A percentile compares a stretch with the other conserved stretches of the same genome.
phyloP scores from a whole-genome alignment of 306 rosid genomes.

The Cucurbita maxima region DNA sequence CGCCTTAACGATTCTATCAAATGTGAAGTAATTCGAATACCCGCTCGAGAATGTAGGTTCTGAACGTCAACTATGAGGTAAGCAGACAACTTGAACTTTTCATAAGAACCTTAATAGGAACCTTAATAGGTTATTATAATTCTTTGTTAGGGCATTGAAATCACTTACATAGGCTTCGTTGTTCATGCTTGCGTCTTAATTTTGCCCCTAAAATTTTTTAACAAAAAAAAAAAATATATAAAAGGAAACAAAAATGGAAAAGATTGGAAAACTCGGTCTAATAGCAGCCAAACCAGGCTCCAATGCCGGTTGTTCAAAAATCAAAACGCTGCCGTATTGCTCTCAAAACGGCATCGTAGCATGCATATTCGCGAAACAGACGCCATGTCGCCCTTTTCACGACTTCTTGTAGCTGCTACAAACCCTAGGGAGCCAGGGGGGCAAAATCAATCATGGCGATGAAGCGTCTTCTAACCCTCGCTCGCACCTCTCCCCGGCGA shows the following conservation, averaged over 20 bases:
- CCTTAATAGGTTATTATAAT: no score
- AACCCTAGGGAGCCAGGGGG: constrained; percentile 35
- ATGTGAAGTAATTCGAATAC: no score
- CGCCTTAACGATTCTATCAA: no score
- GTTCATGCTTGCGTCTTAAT: no score
- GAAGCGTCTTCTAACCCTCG: constrained; percentile 49
- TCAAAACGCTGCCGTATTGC: neutral
- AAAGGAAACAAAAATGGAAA: neutral
- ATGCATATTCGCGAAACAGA: neutral
- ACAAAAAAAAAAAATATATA: neutral
- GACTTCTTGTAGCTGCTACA: constrained; percentile 1
- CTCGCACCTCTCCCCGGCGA: constrained; percentile 39
- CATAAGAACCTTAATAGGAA: no score
- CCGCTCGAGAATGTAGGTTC: no score
- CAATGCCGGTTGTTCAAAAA: neutral
- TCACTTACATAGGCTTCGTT: no score
- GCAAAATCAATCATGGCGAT: constrained; percentile 40
- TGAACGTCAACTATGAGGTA: no score
- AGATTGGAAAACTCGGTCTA: neutral
- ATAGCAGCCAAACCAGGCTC: neutral
- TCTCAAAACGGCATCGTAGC: neutral
- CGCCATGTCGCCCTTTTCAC: neutral
- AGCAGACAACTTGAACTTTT: no score
- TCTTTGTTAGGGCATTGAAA: no score
- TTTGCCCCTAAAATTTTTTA: no score